These are phyloP conservation scores for Rhytidhysteron rufulum DNA, from an alignment of 2,329 filamentous ascomycete genomes.

Conservation along the genomic window DNA sequence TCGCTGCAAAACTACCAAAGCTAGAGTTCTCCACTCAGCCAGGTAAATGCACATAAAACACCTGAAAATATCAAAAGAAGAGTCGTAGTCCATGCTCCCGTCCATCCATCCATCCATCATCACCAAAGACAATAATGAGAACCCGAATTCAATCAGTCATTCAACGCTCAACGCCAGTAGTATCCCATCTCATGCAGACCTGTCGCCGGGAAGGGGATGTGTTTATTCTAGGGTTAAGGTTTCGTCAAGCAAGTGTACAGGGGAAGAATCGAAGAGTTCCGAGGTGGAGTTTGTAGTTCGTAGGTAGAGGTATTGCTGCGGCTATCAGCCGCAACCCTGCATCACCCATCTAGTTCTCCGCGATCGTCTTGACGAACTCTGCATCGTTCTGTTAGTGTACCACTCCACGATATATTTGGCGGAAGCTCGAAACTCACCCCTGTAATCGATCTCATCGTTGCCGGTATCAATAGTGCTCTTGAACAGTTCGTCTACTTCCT, in stretches of 20 bases:
- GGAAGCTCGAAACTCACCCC: constrained; percentile 55
- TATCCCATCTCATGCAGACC: constrained; percentile 19
- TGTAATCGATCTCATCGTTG: constrained; percentile 96
- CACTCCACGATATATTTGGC: neutral
- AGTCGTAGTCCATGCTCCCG: no score
- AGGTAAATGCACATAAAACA: no score
- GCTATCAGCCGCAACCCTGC: no score
- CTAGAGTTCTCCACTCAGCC: no score
- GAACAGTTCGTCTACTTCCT: constrained; percentile 97
- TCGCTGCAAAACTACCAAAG: no score
- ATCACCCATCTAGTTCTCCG: constrained; percentile 28
- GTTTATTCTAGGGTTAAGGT: no score
- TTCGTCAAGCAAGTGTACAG: no score
- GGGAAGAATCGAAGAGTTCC: no score
- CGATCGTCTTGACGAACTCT: constrained; percentile 39
- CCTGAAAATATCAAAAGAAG: neutral
- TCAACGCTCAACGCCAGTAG: constrained; percentile 28
- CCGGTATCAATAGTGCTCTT: constrained; percentile 91
- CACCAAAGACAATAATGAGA: neutral
- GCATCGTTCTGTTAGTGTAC: constrained; percentile 10
- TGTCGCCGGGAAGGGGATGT: no score
- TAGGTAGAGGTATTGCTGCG: no score
- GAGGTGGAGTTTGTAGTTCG: no score
- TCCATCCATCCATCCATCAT: neutral
- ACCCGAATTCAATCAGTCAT: neutral